phyloP scores from a whole-genome alignment of 352 stramenopile species.

The Pythium aquatile region DNA sequence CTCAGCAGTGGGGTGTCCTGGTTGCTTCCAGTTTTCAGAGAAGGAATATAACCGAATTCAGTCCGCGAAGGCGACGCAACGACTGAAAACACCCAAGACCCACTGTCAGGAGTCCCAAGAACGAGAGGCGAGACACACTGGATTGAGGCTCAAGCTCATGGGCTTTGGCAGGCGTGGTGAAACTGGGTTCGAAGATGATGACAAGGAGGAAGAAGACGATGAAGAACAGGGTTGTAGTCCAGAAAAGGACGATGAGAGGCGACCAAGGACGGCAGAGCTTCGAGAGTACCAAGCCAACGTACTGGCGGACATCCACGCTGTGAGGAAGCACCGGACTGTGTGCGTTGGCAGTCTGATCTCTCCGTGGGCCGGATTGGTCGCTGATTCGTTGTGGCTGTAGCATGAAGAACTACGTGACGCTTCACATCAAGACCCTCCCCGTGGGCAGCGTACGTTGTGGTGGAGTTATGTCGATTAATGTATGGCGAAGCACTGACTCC shows the following conservation, averaged over 20 bases:
- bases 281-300: slow-evolving; percentile 53
- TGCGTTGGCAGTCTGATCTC: slow-evolving; percentile 24
- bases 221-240: background rate
- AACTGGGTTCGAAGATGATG: background rate
- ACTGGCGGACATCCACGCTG: slow-evolving; percentile 45
- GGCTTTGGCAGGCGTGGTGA: slow-evolving; percentile 19
- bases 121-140: slow-evolving; percentile 36
- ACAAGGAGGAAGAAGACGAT: background rate
- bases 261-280: slow-evolving; percentile 9
- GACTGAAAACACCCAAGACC: slow-evolving; percentile 57
- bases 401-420: slow-evolving; percentile 49
- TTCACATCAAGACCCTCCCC: slow-evolving; percentile 80
- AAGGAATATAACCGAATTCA: slow-evolving; percentile 36
- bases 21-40: slow-evolving; percentile 61
- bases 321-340: slow-evolving; percentile 58
- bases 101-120: slow-evolving; percentile 47
- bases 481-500: no score
- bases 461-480: no score
- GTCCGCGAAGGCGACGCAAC: slow-evolving; percentile 37
- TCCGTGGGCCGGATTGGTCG: background rate
- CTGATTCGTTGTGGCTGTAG: slow-evolving; percentile 22
- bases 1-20: slow-evolving; percentile 58
- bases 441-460: slow-evolving; percentile 49
- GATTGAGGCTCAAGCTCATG: slow-evolving; percentile 53
- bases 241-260: slow-evolving; percentile 3